phyloP scores from a whole-genome alignment of 179 eudicot species.

The Vitellaria paradoxa region DNA sequence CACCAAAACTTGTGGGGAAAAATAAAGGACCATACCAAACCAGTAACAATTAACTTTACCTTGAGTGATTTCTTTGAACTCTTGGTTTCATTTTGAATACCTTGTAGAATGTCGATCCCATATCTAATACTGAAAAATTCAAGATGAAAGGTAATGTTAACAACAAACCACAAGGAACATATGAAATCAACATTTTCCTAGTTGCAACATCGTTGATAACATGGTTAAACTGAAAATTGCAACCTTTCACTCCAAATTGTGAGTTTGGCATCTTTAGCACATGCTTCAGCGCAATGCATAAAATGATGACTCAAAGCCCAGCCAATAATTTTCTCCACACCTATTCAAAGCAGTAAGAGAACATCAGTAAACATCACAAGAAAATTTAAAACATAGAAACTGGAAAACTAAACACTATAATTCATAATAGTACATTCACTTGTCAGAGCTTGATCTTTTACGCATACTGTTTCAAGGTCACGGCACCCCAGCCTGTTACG shows the following conservation, averaged over 20 bases:
- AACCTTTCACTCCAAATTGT: conserved; percentile 73
- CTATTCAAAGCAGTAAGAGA: conserved; percentile 27
- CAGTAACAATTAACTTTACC: conserved; percentile 35
- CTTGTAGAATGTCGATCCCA: conserved; percentile 68
- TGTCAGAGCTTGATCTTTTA: conserved; percentile 84
- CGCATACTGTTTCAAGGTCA: conserved; percentile 65
- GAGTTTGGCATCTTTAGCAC: conserved; percentile 51
- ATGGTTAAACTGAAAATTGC: background rate
- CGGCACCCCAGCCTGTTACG: conserved; percentile 64
- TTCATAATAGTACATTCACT: conserved; percentile 47
- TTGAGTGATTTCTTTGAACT: conserved; percentile 76
- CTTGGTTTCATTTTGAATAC: conserved; percentile 73
- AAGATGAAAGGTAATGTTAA: conserved; percentile 15
- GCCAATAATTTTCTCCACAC: conserved; percentile 79
- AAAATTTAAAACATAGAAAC: background rate
- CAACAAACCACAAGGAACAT: background rate
- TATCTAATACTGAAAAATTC: conserved; percentile 51
- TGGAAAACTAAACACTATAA: background rate
- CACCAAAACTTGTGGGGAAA: too few relatives aligned
- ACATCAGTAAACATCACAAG: conserved; percentile 1
- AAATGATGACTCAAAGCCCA: conserved; percentile 90
- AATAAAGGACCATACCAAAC: background rate
- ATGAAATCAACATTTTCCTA: background rate
- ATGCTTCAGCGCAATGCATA: conserved; percentile 56
- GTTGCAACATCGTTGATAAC: background rate